Percentiles rank a stretch among this genome's conserved stretches.
These are phyloP conservation scores for Tympanopsis confertula DNA, from an alignment of 2,329 filamentous ascomycete genomes.

Conservation along the genomic window DNA sequence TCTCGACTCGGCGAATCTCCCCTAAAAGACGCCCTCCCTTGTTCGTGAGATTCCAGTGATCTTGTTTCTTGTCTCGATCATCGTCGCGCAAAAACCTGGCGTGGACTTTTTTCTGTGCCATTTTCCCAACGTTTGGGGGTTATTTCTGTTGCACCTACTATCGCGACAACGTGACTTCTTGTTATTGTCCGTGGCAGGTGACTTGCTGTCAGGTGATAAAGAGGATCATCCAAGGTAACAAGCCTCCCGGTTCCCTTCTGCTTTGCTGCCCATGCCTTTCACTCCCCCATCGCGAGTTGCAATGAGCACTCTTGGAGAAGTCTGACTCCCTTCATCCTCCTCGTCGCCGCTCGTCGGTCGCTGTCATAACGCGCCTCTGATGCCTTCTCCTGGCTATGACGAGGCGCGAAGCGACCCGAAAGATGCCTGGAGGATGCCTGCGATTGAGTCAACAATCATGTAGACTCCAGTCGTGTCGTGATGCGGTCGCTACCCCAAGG, in stretches of 20 bases:
- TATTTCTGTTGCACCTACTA: neutral
- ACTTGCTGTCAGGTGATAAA: slow-evolving; percentile 30
- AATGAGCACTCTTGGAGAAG: too few relatives aligned
- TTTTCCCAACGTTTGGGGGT: neutral
- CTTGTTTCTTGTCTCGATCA: neutral
- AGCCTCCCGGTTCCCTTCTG: slow-evolving; percentile 10
- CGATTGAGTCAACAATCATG: too few relatives aligned
- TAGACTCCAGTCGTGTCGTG: too few relatives aligned
- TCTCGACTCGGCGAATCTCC: slow-evolving; percentile 12
- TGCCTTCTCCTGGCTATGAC: too few relatives aligned
- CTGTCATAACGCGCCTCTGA: too few relatives aligned
- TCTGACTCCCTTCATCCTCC: too few relatives aligned
- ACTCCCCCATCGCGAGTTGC: neutral
- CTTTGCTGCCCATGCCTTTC: slow-evolving; percentile 3
- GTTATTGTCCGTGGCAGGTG: slow-evolving; percentile 26
- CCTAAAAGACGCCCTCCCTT: slow-evolving; percentile 15
- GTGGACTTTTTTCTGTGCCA: too few relatives aligned
- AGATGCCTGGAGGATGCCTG: too few relatives aligned
- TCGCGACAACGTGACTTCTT: slow-evolving; percentile 6
- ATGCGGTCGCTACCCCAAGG: too few relatives aligned
- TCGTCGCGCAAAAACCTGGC: neutral
- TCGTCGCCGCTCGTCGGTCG: too few relatives aligned
- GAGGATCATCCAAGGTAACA: slow-evolving; percentile 21
- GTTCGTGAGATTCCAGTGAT: slow-evolving; percentile 1
- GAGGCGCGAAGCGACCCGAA: too few relatives aligned